Percentiles rank a stretch among this genome's conserved stretches.
phyloP scores from a whole-genome alignment of 108 stramenopile species.

The Hondaea fermentalgiana region DNA sequence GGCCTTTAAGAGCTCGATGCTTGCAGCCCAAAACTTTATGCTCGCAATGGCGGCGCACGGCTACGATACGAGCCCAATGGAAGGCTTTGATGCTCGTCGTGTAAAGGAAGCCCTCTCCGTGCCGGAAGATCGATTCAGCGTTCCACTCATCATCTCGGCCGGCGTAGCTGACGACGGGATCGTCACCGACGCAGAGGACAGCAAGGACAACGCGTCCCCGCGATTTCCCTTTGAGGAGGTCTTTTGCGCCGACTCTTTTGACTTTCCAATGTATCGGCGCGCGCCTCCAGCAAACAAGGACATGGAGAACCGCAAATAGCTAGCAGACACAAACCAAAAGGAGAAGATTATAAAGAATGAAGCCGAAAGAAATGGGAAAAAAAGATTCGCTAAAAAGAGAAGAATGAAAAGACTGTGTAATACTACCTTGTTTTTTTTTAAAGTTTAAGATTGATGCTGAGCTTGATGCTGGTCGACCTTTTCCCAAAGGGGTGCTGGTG shows the following conservation, averaged over 20 bases:
- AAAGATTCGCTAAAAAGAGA: not conserved
- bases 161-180: not conserved
- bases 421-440: too few species aligned
- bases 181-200: not conserved
- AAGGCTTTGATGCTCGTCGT: conserved; percentile 17
- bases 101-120: not conserved
- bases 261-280: not conserved
- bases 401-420: not conserved
- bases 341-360: not conserved
- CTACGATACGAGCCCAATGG: conserved; percentile 9
- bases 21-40: conserved; percentile 44
- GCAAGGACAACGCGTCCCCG: not conserved
- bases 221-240: not conserved
- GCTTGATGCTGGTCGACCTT: not conserved
- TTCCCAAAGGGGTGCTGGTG: not conserved
- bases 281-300: not conserved
- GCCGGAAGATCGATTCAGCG: not conserved
- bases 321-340: not conserved
- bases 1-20: conserved; percentile 34
- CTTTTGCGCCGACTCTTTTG: conserved; percentile 12
- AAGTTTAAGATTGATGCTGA: not conserved
- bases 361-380: not conserved
- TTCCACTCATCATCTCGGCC: not conserved
- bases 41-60: conserved; percentile 36
- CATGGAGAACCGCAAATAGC: too few species aligned